Base-by-base conservation (phyloP, 2,329 filamentous ascomycete species). In the Lachnum nothofagi region DNA sequence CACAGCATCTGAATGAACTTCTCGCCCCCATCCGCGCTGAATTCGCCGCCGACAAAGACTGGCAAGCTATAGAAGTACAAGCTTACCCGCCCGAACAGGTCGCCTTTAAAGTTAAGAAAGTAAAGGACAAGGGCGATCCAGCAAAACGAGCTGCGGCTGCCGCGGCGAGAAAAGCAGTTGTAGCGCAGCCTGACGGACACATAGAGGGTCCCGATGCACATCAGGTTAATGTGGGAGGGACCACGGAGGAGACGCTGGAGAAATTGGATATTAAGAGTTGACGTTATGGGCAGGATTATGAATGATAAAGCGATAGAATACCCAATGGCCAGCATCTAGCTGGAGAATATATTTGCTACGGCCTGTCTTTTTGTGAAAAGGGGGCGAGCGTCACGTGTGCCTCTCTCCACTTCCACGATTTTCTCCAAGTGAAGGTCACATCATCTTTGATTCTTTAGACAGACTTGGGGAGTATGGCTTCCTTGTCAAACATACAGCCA, bases 51-150 rank as follows among this genome's bases (percentile, higher is more conserved):
- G 85, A 79, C 0, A 63, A 77, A 24, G 88, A 91, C 63, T 97
- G 90, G 90, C 85, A 95, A 70, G 80, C 83, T 49, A 77, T 89
- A 46, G 79, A 84, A 43, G 66, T 79, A 44, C 83, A 85, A 65
- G 93, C 91, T 24, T 98, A 97, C 77, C 93, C 93, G 16, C 77
- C 80, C 58, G 77, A 79, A 65, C 83, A 88, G 72, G 86, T 89
- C 70, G 81, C 78, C 63, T 73, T 77, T 56, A 81, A 81, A 61
- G 68, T 38, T 17, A 91, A 61, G 83, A 85, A 69, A 86, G 87
- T 1, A 77, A 79, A 60, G 50, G 61, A 62, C 22, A 63, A 63
- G 47, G 62, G 60, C 10, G 61, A 65, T 42, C 60, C 60, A 42
- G 62, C 60, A 3, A 60, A 60, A 46, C 53, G 60, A 46, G 63